Evolutionary conservation across 129 eudicot genomes (phyloP), one percentile per base, ranked within the genome.

Genomic region (Flaveria brownii): DNA sequence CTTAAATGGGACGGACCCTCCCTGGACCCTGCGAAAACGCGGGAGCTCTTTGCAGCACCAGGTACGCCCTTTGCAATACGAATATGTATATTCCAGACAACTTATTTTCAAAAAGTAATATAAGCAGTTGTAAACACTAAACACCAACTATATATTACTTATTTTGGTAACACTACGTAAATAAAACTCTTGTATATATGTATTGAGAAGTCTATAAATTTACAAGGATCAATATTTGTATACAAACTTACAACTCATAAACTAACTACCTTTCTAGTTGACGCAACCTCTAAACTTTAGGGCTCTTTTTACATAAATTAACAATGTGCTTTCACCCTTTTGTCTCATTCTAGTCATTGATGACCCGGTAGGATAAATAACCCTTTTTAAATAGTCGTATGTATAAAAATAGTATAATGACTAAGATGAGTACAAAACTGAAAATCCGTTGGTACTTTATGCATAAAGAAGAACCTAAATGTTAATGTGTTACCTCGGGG

Each of bases 401-500:
- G 28, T 59, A 59, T 22, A 59, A 59, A 11, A 57, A 57, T 20
- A 23, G 2, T 13, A 13, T 9, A 13, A 61, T 14, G 68, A 26
- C 7, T 61, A 26, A 28, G 1, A 61, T 3, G 10, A 4, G 68
- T 26, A 61, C 42, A 61, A 25, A 61, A 13, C 42, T 13, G 68
- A 61, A 61, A 61, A 5, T 26, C 17, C 1, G 18, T 28, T 61
- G 68, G 68, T 61, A 61, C 28, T 61, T 61, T 13, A 61, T 26
- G 68, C 50, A 45, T 45, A 26, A 26, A 30, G 22, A 25, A 12
- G 28, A 26, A 23, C 65, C 36, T 2, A 60, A 60, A 55, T 36
- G 3, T 26, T 15, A 71, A 41, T 59, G 70, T 39, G 61, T 85
- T 82, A 92, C 76, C 96, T 84, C 0, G 92, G 90, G 42, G 65